These are phyloP conservation scores for Helicocarpus griseus DNA, from an alignment of 2,329 filamentous ascomycete species.

Conservation along the genomic window DNA sequence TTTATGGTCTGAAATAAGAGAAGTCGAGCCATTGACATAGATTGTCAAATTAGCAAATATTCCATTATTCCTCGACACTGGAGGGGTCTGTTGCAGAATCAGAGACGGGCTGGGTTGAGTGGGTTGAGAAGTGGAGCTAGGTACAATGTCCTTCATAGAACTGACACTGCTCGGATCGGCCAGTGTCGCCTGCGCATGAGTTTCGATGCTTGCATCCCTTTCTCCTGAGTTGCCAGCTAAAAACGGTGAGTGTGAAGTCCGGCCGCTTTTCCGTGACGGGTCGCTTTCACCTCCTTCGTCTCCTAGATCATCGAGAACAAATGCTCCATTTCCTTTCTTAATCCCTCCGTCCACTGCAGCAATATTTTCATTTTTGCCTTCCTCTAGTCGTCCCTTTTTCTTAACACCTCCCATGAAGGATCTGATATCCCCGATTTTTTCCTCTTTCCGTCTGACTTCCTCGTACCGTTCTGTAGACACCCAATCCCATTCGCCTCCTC, in stretches of 20 bases:
- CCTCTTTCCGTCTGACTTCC: slow-evolving; percentile 17
- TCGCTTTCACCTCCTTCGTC: not conserved
- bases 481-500: slow-evolving; percentile 44
- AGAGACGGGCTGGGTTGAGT: not conserved
- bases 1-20: slow-evolving; percentile 73
- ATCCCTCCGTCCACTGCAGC: not conserved
- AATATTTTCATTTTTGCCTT: slow-evolving; percentile 11
- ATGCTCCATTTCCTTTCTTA: slow-evolving; percentile 9
- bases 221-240: not conserved
- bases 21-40: slow-evolving; percentile 81
- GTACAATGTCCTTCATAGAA: not conserved
- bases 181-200: not conserved
- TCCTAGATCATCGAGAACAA: not conserved
- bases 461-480: slow-evolving; percentile 15
- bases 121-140: not conserved
- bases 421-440: slow-evolving; percentile 33
- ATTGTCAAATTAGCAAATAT: slow-evolving; percentile 65
- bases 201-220: not conserved
- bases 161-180: too few relatives aligned
- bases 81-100: slow-evolving; percentile 12
- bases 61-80: slow-evolving; percentile 13
- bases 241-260: not conserved
- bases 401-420: slow-evolving; percentile 40
- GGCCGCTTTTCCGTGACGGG: not conserved
- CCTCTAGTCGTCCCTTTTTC: slow-evolving; percentile 28